phyloP scores from a whole-genome alignment of 768 basidiomycete species.

The Amanita phalloides region DNA sequence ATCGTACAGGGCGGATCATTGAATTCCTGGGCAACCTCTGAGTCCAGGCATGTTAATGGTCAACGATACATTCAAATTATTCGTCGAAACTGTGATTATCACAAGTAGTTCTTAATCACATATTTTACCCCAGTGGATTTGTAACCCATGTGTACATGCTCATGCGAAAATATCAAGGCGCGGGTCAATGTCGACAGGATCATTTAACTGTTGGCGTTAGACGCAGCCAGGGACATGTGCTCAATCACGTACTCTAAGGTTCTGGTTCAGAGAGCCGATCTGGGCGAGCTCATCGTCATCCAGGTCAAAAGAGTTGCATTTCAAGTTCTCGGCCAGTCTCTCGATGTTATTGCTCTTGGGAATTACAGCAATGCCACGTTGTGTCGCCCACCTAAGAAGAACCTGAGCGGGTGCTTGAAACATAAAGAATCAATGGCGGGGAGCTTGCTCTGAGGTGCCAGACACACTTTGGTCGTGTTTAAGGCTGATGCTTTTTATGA shows the following conservation, averaged over 20 bases:
- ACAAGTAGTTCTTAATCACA: too few relatives aligned
- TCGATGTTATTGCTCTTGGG: constrained; percentile 51
- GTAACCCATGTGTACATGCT: constrained; percentile 9
- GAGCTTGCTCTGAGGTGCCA: background rate
- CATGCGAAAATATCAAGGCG: constrained; percentile 64
- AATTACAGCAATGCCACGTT: constrained; percentile 57
- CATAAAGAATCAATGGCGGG: background rate
- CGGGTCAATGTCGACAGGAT: constrained; percentile 59
- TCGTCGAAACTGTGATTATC: too few relatives aligned
- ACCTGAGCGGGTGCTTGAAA: constrained; percentile 48
- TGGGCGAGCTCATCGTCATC: constrained; percentile 42
- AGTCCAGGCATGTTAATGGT: too few relatives aligned
- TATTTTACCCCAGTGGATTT: too few relatives aligned
- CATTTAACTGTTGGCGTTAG: constrained; percentile 39
- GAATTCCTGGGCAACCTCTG: too few relatives aligned
- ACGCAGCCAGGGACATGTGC: background rate
- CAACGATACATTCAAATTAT: too few relatives aligned
- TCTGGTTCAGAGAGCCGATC: constrained; percentile 50
- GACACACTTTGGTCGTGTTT: constrained; percentile 43
- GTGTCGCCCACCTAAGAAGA: constrained; percentile 70
- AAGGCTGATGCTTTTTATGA: constrained; percentile 32
- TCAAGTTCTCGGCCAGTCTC: constrained; percentile 42
- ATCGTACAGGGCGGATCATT: too few relatives aligned
- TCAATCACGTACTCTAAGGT: constrained; percentile 41
- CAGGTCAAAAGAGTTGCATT: constrained; percentile 32